Evolutionary conservation across 1,284 basidiomycete genomes (phyloP), one percentile per base, ranked within the genome.

Genomic region (Neolentinus lepideus): DNA sequence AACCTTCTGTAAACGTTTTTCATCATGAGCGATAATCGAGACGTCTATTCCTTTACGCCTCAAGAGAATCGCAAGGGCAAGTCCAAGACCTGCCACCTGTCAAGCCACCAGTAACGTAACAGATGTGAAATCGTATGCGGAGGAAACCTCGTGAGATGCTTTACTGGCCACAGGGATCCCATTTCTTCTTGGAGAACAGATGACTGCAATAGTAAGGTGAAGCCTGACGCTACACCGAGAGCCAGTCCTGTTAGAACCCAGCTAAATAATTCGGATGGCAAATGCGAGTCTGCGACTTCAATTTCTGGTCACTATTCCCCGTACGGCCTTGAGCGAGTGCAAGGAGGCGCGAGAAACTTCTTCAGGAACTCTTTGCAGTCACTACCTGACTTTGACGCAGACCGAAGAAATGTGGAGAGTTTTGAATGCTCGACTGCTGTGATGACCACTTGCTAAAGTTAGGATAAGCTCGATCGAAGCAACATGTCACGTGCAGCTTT

Each of bases 81-180:
- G 77, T 6, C 93, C 92, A 1, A 93, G 78, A 1, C 92, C 92
- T 21, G 84, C 77, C 8, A 1, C 92, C 92, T 21, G 84, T 77
- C 8, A 85, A 90, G 0, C 90, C 92, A 24, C 92, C 93, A 16
- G 91, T 90, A 54, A 94, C 74, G 65, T 88, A 90, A 67, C 81
- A 84, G 63, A 85, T 84, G 86, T 90, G n/a, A 50, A n/a, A 21
- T 50, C 10, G 43, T 10, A 16, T 4, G 24, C 16, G 4, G 43
- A 46, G 43, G 43, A 46, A 24, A 22, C 27, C 11, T 50, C 11
- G 33, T 22, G 16, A 45, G 33, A 27, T 27, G 51, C 58, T 33
- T 35, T 70, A 68, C 58, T 64, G 66, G 19, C 65, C 64, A 24
- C 63, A 61, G 21, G 68, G 68, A 51, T 68, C 61, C 69, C 68